These are phyloP conservation scores for Sungouiella blattae DNA, from an alignment of 805 yeast genomes.

Conservation along the genomic window DNA sequence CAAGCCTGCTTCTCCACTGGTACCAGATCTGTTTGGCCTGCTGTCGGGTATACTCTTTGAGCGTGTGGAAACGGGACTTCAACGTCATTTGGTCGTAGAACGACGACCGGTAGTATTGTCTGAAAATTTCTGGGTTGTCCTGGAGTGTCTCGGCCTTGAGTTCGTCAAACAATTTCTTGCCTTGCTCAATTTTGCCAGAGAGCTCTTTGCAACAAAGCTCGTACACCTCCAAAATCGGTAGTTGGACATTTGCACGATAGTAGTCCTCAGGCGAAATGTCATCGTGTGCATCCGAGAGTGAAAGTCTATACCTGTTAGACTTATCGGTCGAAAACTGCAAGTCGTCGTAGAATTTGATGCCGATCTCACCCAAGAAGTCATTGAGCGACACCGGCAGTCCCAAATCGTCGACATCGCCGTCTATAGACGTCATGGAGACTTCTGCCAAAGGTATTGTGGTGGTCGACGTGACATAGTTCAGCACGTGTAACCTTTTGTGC, in stretches of 20 bases:
- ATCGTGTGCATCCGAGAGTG: constrained; percentile 9
- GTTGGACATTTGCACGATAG: constrained; percentile 34
- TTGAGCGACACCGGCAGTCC: constrained; percentile 30
- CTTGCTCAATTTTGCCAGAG: constrained; percentile 47
- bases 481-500: background rate
- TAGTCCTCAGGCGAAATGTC: constrained; percentile 28
- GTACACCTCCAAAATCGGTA: constrained; percentile 46
- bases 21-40: constrained; percentile 59
- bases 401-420: constrained; percentile 13
- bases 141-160: constrained; percentile 43
- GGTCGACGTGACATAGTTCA: constrained; percentile 1
- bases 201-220: constrained; percentile 55
- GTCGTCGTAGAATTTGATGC: constrained; percentile 45
- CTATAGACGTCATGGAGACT: constrained; percentile 2
- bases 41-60: constrained; percentile 49
- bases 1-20: constrained; percentile 55
- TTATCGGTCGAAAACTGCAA: constrained; percentile 31
- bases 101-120: constrained; percentile 43
- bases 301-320: constrained; percentile 21
- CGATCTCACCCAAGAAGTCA: constrained; percentile 37
- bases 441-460: constrained; percentile 8
- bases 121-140: constrained; percentile 48
- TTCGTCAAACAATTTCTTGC: constrained; percentile 43
- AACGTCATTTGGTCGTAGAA: constrained; percentile 37
- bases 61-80: constrained; percentile 45